Percentiles rank a stretch among this genome's conserved stretches.
Conservation (phyloP, 129 eudicot genomes). For the Calendula officinalis region DNA sequence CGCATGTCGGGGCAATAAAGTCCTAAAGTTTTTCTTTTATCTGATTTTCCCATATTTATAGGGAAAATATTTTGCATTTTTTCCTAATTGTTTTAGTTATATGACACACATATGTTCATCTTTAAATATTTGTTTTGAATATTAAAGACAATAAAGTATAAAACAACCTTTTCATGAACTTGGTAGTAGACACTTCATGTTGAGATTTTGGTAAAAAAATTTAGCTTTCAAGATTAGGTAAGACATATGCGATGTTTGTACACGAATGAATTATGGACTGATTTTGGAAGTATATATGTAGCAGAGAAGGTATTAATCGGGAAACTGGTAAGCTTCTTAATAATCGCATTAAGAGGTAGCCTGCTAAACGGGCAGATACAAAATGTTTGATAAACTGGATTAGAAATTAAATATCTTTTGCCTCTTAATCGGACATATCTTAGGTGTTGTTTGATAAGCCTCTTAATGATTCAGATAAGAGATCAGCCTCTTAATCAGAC, state of each 20-base stretch:
- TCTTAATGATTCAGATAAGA: no score
- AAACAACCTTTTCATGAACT: conserved; percentile 36
- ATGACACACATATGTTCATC: conserved; percentile 37
- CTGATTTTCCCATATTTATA: conserved; percentile 13
- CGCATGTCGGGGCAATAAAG: no score
- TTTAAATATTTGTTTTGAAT: neutral
- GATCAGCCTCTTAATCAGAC: no score
- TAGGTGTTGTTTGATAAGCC: no score
- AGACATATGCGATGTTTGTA: conserved; percentile 1
- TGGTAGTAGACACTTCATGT: conserved; percentile 17
- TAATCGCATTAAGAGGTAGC: no score
- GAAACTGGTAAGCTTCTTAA: no score
- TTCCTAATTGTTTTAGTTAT: conserved; percentile 32
- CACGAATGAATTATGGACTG: neutral
- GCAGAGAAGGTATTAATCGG: neutral
- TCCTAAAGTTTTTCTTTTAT: no score
- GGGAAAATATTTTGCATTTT: conserved; percentile 20
- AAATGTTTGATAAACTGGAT: no score
- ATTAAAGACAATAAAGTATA: conserved; percentile 35
- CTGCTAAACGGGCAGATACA: no score
- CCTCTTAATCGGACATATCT: no score
- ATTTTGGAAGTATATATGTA: neutral
- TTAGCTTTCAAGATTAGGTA: neutral
- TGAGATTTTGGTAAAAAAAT: no score
- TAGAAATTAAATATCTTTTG: no score